Percentiles rank a stretch among this genome's conserved stretches.
These are phyloP conservation scores for Cicer chorassanicum DNA, from an alignment of 306 rosid species.

Conservation along the genomic window DNA sequence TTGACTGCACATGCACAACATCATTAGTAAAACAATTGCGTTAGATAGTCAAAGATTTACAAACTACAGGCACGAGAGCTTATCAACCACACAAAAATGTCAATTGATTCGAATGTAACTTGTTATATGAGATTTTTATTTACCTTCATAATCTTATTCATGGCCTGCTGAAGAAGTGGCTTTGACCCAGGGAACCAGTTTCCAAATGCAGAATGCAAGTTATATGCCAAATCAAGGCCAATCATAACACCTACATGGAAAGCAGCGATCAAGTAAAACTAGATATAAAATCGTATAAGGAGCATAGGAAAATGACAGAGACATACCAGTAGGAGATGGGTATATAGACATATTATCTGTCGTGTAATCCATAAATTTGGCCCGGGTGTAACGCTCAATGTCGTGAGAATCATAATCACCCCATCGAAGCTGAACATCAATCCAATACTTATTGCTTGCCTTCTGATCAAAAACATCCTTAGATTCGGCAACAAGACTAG, in stretches of 20 bases:
- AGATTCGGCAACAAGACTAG: slow-evolving; percentile 97
- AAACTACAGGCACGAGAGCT: neutral
- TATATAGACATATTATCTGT: slow-evolving; percentile 99
- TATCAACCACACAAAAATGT: neutral
- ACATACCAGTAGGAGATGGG: slow-evolving; percentile 93
- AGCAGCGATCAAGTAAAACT: slow-evolving; percentile 22
- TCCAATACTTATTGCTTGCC: slow-evolving; percentile 98
- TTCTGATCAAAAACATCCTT: slow-evolving; percentile 99
- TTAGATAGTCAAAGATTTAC: slow-evolving; percentile 18
- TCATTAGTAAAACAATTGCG: slow-evolving; percentile 32
- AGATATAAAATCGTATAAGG: neutral
- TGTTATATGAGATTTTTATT: neutral
- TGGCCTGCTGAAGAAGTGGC: slow-evolving; percentile 95
- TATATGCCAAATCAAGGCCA: slow-evolving; percentile 95
- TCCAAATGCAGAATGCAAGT: slow-evolving; percentile 97
- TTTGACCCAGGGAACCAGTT: slow-evolving; percentile 99
- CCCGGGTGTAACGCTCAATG: slow-evolving; percentile 97
- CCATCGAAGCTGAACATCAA: slow-evolving; percentile 98
- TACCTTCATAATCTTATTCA: slow-evolving; percentile 99
- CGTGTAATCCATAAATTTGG: slow-evolving; percentile 98
- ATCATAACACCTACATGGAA: slow-evolving; percentile 89
- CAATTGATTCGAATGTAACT: too few species aligned
- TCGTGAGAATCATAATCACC: slow-evolving; percentile 99
- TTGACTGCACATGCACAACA: slow-evolving; percentile 72
- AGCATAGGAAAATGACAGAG: neutral